Evolutionary conservation across 73 alveolate genomes (phyloP), one percentile per base, ranked within the genome.

Genomic region (Stentor coeruleus): DNA sequence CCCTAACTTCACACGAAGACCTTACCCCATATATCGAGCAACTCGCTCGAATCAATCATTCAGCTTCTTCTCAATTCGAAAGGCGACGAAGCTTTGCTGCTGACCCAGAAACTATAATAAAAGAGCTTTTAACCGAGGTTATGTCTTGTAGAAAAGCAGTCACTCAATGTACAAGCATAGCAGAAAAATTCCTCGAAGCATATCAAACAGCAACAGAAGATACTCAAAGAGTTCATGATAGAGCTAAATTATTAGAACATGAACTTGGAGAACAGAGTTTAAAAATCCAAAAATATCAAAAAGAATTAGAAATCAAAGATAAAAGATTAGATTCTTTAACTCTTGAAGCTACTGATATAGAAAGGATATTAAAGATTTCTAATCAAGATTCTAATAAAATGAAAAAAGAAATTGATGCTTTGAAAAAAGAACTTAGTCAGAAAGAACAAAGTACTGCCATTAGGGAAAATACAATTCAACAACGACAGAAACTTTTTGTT

Each of bases 341-440:
- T 49, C 66, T 49, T 49, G 66, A 49, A 49, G 66, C 66, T 20
- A 49, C 66, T 49, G 66, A 49, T 20, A 49, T 49, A 20, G 66
- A 49, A 49, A 49, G 66, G 20, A 20, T 20, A 11, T 49, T 49
- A 20, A 49, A 49, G 66, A 49, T 49, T 49, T 11, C 20, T 20
- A 49, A 49, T 20, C 28, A 6, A 11, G 66, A 49, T 11, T 49
- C 28, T 20, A 49, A 20, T 49, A 6, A 49, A 20, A 6, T 49
- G 66, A 49, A 49, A 49, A 49, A 49, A 49, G 66, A 49, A 49
- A 49, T 11, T 11, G 66, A 49, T 11, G 20, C 20, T 20, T 11
- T 49, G 28, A 49, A 49, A 49, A 49, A 49, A 49, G 66, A 49
- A 49, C 66, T 49, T 49, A 6, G 20, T 6, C 6, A 20, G 6